Evolutionary conservation across 495 filamentous ascomycete species (phyloP), one percentile per base, ranked within the genome.

Genomic region (Aspergillus wentii): DNA sequence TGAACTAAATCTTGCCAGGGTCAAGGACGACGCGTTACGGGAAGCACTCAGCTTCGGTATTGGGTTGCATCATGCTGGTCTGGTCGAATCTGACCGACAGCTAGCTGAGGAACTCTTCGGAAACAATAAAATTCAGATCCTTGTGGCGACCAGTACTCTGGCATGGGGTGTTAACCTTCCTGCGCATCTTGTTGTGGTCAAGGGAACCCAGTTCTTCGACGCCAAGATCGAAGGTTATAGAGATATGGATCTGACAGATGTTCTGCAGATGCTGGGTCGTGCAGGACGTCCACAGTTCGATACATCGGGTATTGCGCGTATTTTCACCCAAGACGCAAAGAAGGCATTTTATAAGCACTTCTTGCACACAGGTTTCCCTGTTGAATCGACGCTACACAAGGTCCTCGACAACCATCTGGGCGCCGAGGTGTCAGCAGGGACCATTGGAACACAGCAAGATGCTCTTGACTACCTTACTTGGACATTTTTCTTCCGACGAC

Each of bases 301-400:
- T 52, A 81, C 80, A 31, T 92, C 89, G 0, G 92, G 94, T 44
- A 91, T 97, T 46, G 92, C 94, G 8, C 79, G 89, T 19, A 97
- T 99, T 47, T 94, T 97, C 61, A 97, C 94, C 0, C 89, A 99
- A 52, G 91, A 97, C 41, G 68, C 89, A 8, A 99, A 97, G 70
- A 99, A 99, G 61, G 86, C 88, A n/a, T 99, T 97, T 64, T 99
- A 99, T 66, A 99, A 97, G 69, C 90, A 99, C 65, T 99, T 99
- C 57, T 59, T 99, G 30, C 92, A 99, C 54, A 97, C 94, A 8
- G 92, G 92, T 3, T 99, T 99, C 62, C 92, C 92, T 0, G 92
- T 99, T 17, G 92, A 99, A 59, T 95, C 89, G 6, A 88, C 88
- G 3, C 69, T 99, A 14, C 92, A 99, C 66, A 95, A 92, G 16